phyloP scores from a whole-genome alignment of 805 yeast species.

The Ogataea ganodermae region DNA sequence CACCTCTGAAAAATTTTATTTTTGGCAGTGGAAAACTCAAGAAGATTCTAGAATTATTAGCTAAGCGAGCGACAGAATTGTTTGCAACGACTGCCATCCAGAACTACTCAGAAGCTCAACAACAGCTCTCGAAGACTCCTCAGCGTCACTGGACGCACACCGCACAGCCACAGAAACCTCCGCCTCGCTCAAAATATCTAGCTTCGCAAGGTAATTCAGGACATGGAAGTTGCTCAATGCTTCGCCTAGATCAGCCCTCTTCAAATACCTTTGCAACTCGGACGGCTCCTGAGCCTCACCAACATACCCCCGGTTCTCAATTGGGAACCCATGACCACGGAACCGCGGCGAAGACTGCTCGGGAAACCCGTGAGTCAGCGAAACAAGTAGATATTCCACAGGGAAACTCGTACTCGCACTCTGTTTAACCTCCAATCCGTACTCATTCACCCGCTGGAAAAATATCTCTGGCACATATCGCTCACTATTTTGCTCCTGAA shows the following conservation, averaged over 20 bases:
- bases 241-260: slow-evolving; percentile 6
- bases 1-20: slow-evolving; percentile 18
- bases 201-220: slow-evolving; percentile 49
- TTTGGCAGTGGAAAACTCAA: slow-evolving; percentile 14
- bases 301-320: slow-evolving; percentile 76
- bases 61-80: slow-evolving; percentile 39
- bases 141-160: slow-evolving; percentile 30
- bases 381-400: slow-evolving; percentile 83
- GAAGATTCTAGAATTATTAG: slow-evolving; percentile 21
- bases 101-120: slow-evolving; percentile 49
- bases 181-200: slow-evolving; percentile 56
- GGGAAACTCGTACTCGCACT: slow-evolving; percentile 93
- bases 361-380: slow-evolving; percentile 93
- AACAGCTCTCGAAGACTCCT: slow-evolving; percentile 31
- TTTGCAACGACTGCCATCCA: slow-evolving; percentile 81
- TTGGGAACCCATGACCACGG: slow-evolving; percentile 55
- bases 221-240: slow-evolving; percentile 75
- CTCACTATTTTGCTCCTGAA: slow-evolving; percentile 67
- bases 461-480: slow-evolving; percentile 95
- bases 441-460: slow-evolving; percentile 82
- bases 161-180: slow-evolving; percentile 46
- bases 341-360: slow-evolving; percentile 57
- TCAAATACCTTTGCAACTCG: slow-evolving; percentile 53
- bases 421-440: slow-evolving; percentile 81
- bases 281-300: slow-evolving; percentile 72